Evolutionary conservation across 2,329 filamentous ascomycete genomes (phyloP), one percentile per base, ranked within the genome.

Genomic region (Fusarium burgessii): DNA sequence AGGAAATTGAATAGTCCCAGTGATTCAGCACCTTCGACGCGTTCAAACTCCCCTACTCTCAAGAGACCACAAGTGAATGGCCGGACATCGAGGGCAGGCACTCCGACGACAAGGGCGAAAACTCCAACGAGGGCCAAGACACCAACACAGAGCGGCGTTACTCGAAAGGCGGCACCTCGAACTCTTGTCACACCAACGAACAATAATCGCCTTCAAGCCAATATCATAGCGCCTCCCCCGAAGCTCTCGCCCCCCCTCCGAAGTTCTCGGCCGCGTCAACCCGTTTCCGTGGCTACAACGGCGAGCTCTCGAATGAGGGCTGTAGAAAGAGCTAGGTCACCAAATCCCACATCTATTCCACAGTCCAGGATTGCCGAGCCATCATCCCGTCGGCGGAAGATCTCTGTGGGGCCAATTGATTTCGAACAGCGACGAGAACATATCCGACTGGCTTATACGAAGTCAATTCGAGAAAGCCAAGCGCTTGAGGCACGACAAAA

Each of bases 401-500:
- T 89, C 55, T 87, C 88, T 3, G 83, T 95, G 63, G 91, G 91
- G 2, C 91, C 92, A 65, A 93, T 97, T 56, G 93, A 97, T 80
- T 96, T 97, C 78, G 93, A 92, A 65, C 92, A 93, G 72, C 88
- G 93, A 54, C 88, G 94, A 74, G 91, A 94, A 77, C 90, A 91
- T 66, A 97, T 97, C 75, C 92, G 95, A 74, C 89, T 94, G 61
- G 94, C 93, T 17, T 95, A 97, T 79, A 95, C 90, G 74, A 93
- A 92, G 78, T 93, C 92, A n/a, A 90, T 96, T 50, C 88, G 91
- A 69, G 92, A 93, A 77, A 92, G 84, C 74, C 90, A 93, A 77
- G 90, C 87, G 63, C 80, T 84, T n/a, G 86, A 87, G 62, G 85
- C 84, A 55, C 84, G 85, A 76, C 82, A 85, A 77, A 82, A 82